phyloP scores from a whole-genome alignment of 768 basidiomycete species.

The Calocybe indica region DNA sequence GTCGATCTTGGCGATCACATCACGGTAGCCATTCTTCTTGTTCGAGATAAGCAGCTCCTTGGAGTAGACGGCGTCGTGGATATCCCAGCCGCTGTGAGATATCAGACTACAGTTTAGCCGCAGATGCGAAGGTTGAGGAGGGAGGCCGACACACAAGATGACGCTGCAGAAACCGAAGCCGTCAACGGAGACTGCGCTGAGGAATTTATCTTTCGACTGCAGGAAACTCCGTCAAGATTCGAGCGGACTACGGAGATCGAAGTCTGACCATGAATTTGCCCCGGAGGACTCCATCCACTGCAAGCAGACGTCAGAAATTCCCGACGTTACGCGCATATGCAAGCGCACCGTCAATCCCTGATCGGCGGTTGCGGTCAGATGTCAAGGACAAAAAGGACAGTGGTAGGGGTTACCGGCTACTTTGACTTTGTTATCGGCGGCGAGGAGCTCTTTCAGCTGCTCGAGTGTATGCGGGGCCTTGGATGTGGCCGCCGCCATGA shows the following conservation, averaged over 20 bases:
- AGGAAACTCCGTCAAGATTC: neutral
- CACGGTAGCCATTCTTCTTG: constrained; percentile 86
- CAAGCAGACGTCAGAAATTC: neutral
- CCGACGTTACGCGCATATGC: neutral
- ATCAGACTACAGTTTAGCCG: neutral
- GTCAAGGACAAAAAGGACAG: neutral
- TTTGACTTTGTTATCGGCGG: constrained; percentile 78
- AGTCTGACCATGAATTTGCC: constrained; percentile 83
- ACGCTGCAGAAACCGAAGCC: constrained; percentile 95
- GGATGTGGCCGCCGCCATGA: no score
- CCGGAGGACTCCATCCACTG: constrained; percentile 89
- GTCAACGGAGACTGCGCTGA: constrained; percentile 69
- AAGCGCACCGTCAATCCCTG: constrained; percentile 60
- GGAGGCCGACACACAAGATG: constrained; percentile 59
- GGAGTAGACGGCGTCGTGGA: constrained; percentile 83
- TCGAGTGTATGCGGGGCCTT: constrained; percentile 11
- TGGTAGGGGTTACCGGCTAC: constrained; percentile 66
- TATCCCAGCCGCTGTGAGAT: constrained; percentile 73
- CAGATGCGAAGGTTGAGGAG: neutral
- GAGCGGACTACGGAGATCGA: neutral
- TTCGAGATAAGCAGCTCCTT: constrained; percentile 89
- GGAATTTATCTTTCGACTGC: constrained; percentile 88
- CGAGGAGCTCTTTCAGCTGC: constrained; percentile 51
- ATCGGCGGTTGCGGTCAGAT: neutral
- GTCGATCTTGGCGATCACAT: constrained; percentile 83